Base-by-base conservation (phyloP, 2,329 filamentous ascomycete genomes). In the Venturia carpophila region DNA sequence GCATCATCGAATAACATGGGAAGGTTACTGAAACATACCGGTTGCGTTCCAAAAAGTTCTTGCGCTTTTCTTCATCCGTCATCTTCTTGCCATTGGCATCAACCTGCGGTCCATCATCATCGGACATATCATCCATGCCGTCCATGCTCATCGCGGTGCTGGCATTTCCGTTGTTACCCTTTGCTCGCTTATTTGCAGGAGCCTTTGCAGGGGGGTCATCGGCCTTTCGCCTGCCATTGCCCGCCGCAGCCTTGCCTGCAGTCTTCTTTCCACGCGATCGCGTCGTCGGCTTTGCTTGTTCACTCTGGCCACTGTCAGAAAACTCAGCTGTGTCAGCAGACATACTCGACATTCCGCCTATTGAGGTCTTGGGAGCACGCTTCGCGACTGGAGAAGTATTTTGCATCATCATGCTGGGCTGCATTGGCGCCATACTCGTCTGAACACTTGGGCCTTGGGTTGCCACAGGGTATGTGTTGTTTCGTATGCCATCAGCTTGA, bases 41-140 rank as follows among this genome's bases (percentile, higher is more conserved):
- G 76, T 99, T 99, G 37, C 94, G 84, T 74, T 99, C 94, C 2
- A 99, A 81, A 76, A 99, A 99, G 75, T 97, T 99, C 79, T 95
- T 96, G 52, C 94, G 85, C 81, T 99, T 99, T 79, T 99, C 94
- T 73, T 97, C 94, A 65, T 97, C 94, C 0, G 92, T 97, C 91
- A 97, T 96, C 80, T 96, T 97, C 75, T 87, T 89, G 52, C 80
- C 79, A 71, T 88, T 85, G 49, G 81, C 79, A 49, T 78, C 76
- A 64, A 71, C 70, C 64, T 78, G 71, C 64, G 78, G 77, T 19
- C 72, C 69, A 37, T 75, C 75, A 4, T 79, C 76, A 60, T 84
- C 80, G 62, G 70, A 73, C 39, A 81, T 82, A 6, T 84, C 81
- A 62, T 84, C 82, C 60, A 80, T 83, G 68, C 81, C 81, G 62